Base-by-base conservation (phyloP, 1,284 basidiomycete species). In the Cryptococcus sp. region DNA sequence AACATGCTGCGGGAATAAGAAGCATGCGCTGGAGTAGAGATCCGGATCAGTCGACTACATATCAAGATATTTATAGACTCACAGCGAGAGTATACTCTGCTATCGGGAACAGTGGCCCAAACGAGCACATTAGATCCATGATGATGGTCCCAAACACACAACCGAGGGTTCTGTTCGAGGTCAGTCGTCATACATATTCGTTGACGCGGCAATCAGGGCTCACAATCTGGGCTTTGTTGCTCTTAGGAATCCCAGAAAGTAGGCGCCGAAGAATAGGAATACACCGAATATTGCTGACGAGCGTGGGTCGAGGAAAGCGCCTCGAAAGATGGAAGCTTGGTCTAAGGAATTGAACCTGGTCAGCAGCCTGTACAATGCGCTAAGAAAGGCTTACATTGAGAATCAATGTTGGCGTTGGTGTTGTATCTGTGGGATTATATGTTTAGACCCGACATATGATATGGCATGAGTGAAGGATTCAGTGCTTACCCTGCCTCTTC, bases 221-320 rank as follows among this genome's bases (percentile, higher is more conserved):
- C 37, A 75, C 72, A 91, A 78, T 60, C 85, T 86, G 0, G 87
- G 88, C 0, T 79, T 71, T 55, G 83, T 83, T 0, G 87, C 87
- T 46, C 87, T 81, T 1, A 88, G 39, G 1, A 83, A 76, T 0
- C 84, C 88, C 19, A 89, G 74, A 19, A 80, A 66, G 69, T 89
- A 89, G 0, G 81, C 75, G 3, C 85, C 87, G 23, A 88, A 66
- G 60, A 85, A 87, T 19, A 91, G 78, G 68, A 91, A 88, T n/a
- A 82, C 82, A 5, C 87, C 89, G 68, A 83, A 87, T 0, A 90
- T 84, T 0, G 72, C 65, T 13, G 70, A 78, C 1, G 74, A 83
- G 72, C 82, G 70, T 1, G 84, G 81, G 67, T 91, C 88, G 45
- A 91, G 80, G 72, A 88, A 91, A 5, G 76, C 73, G 0, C 88